Evolutionary conservation across 495 filamentous ascomycete species (phyloP), one percentile per base, ranked within the genome.

Genomic region (Hypoxylon fuscum): DNA sequence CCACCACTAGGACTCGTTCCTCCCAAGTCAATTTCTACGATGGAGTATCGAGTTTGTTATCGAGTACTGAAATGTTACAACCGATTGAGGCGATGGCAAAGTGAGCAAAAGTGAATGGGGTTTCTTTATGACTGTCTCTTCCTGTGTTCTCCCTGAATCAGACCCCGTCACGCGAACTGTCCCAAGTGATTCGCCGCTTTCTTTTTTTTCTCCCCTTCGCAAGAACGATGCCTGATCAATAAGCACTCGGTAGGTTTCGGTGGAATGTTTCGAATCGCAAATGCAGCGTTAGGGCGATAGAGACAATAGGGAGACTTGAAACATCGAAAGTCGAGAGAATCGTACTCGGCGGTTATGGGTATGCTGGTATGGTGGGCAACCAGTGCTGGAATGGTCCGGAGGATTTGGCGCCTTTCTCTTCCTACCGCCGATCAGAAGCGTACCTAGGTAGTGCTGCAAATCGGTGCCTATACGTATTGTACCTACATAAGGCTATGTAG

Each of bases 341-440:
- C 47, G 53, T 40, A 42, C 44, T 55, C 44, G 55, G 64, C 59
- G 59, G 64, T 59, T 63, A 68, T 41, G 14, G 49, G n/a, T n/a
- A n/a, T n/a, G n/a, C n/a, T n/a, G 32, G 37, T 3, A 56, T 20
- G n/a, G 37, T 7, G 8, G 3, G 25, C 8, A 27, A 4, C 23
- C 12, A 53, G 51, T 20, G 22, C 37, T 54, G 25, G 18, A 42
- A 44, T 43, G 35, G 10, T 55, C 38, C 34, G 27, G 46, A 38
- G 50, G 45, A 17, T 40, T 27, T 46, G 57, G 63, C 57, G 58
- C 51, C 51, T 56, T 29, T 48, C 37, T 55, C 46, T 43, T 37
- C 25, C 25, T 55, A n/a, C 43, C 27, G 49, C 43, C 18, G 43
- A 48, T 52, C 46, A 17, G 56, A 29, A n/a, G 29, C 22, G 37